Evolutionary conservation across 1,284 basidiomycete genomes (phyloP), one percentile per base, ranked within the genome.

Genomic region (Exobasidium cylindrosporum): DNA sequence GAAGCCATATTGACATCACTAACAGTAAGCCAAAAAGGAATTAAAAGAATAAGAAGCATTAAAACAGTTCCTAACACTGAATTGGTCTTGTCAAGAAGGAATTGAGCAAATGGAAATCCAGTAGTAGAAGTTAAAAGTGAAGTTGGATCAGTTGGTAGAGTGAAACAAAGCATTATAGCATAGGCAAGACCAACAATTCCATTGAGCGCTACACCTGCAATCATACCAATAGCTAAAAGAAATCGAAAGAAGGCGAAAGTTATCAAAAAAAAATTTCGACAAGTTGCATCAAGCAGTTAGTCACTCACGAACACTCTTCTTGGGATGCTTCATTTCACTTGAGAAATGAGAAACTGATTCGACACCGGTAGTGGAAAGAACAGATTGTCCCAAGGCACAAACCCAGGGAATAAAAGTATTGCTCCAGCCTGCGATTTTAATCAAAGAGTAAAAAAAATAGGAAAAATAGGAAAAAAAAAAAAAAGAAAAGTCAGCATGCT

Each of bases 31-130:
- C 62, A n/a, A 50, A 65, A 65, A 45, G 57, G 52, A 6, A 68
- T 28, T 31, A 66, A 49, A 7, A 60, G 61, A 5, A 65, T 57
- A 23, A 66, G 4, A 44, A 68, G 57, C 17, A 68, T 46, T 3
- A 68, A 40, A 26, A 65, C 60, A 17, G 66, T 59, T 35, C 64
- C 66, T 2, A 62, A 32, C 1, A 29, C 32, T 31, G 60, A 57
- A 17, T 49, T 26, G 11, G 66, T 63, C 54, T 60, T 62, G 54
- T 58, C 46, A 3, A 44, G 44, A 1, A 68, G 31, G 29, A 68
- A 57, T 54, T 68, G 57, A 24, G 60, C 64, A 30, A 68, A 66
- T 1, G 66, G 64, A 29, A 68, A 68, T 3, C 66, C 66, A 10
- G 66, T 66, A 31, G 58, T 11, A 29, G 61, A 35, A 2, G 61